Evolutionary conservation across 169 alveolate genomes (phyloP).

Genomic region (Perkinsus olseni): DNA sequence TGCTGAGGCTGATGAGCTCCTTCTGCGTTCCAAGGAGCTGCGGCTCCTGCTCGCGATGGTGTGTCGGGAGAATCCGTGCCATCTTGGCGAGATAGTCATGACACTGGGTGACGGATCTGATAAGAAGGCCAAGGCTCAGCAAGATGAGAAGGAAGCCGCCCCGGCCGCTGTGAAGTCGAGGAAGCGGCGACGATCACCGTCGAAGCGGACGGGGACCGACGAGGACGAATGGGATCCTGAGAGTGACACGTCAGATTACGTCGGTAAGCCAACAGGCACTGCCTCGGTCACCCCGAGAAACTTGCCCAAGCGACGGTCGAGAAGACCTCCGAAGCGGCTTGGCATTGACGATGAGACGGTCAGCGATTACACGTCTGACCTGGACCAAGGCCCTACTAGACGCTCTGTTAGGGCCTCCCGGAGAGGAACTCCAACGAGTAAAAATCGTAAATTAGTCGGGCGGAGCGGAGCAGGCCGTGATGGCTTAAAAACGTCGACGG

Average conservation of each 20-base stretch:
- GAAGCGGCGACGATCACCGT: not conserved
- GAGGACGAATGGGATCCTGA: not conserved
- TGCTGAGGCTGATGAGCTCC: not conserved
- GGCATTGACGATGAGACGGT: not conserved
- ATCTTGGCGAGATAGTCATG: not conserved
- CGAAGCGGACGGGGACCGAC: not conserved
- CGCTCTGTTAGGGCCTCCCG: not conserved
- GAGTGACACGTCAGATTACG: not conserved
- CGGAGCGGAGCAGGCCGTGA: not conserved
- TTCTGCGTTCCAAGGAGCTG: not conserved
- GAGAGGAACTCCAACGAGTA: not conserved
- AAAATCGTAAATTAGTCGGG: not conserved
- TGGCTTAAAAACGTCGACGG: not conserved
- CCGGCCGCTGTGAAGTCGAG: not conserved
- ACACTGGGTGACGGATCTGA: not conserved
- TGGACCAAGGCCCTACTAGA: not conserved
- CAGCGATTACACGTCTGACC: not conserved
- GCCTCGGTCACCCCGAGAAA: not conserved
- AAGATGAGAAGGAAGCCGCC: not conserved
- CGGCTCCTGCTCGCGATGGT: not conserved
- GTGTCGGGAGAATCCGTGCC: not conserved
- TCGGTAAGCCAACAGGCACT: not conserved
- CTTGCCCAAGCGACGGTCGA: not conserved
- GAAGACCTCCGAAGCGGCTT: not conserved
- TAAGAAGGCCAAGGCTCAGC: not conserved